Percentiles rank a stretch among this genome's conserved stretches.
Conservation (phyloP, 352 stramenopile species). For the Pythium plurisporium region DNA sequence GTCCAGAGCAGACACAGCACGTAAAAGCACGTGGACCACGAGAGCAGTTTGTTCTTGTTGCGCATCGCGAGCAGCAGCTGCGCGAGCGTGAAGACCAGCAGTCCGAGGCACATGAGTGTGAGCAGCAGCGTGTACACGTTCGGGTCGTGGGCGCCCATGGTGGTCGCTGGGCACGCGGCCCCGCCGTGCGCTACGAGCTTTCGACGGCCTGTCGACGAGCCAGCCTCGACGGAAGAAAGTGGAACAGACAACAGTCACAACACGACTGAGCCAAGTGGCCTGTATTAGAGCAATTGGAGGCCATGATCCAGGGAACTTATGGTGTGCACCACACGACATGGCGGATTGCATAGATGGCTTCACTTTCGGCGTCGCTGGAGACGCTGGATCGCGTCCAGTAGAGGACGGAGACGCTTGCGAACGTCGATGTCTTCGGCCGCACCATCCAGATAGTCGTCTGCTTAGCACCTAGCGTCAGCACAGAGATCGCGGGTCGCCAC, state of each 20-base stretch:
- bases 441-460: slow-evolving; percentile 73
- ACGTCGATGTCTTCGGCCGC: slow-evolving; percentile 52
- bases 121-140: slow-evolving; percentile 77
- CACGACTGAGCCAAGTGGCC: not conserved
- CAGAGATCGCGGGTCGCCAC: not conserved
- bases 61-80: slow-evolving; percentile 57
- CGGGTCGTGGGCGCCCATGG: slow-evolving; percentile 39
- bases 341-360: slow-evolving; percentile 9
- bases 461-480: not conserved
- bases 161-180: not conserved
- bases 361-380: slow-evolving; percentile 20
- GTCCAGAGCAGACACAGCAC: slow-evolving; percentile 79
- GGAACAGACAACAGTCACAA: not conserved
- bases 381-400: slow-evolving; percentile 54
- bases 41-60: slow-evolving; percentile 82
- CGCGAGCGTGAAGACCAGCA: slow-evolving; percentile 71
- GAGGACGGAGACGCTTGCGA: slow-evolving; percentile 66
- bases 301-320: not conserved
- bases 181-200: not conserved
- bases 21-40: slow-evolving; percentile 83
- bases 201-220: not conserved
- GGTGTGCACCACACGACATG: slow-evolving; percentile 2
- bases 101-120: slow-evolving; percentile 64
- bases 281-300: not conserved
- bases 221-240: not conserved